phyloP scores from a whole-genome alignment of 345 rosid genomes.

The Salix arbutifolia region DNA sequence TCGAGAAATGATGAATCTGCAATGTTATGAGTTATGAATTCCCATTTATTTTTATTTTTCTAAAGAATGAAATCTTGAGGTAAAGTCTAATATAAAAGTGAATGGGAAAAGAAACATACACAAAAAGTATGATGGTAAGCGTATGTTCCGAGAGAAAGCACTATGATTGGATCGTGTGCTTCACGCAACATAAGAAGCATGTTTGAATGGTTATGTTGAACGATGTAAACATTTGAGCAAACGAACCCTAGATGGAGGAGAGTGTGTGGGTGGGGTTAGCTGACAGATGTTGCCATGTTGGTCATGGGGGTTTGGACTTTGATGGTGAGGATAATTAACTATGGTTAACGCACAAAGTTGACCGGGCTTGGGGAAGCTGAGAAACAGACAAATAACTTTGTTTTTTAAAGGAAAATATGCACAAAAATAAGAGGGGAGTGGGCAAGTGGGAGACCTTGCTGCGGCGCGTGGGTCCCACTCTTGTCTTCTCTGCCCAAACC shows the following conservation, averaged over 20 bases:
- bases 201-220: background rate
- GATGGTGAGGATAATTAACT: constrained; percentile 21
- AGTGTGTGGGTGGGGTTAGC: constrained; percentile 38
- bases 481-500: constrained; percentile 24
- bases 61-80: no score
- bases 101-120: background rate
- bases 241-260: constrained; percentile 25
- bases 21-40: no score
- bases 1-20: no score
- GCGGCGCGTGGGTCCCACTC: constrained; percentile 52
- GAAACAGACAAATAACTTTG: background rate
- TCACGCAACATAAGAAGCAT: constrained; percentile 10
- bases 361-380: constrained; percentile 26
- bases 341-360: constrained; percentile 39
- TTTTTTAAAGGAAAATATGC: background rate
- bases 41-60: no score
- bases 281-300: constrained; percentile 12
- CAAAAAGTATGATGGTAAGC: no score
- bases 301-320: constrained; percentile 18
- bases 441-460: constrained; percentile 29
- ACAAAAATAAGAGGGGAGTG: constrained; percentile 8
- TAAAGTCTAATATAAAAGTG: background rate
- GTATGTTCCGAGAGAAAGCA: background rate
- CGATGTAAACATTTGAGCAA: constrained; percentile 20
- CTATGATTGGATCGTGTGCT: background rate